These are phyloP conservation scores for Irpex rosettiformis DNA, from an alignment of 1,284 basidiomycete genomes.

Conservation along the genomic window DNA sequence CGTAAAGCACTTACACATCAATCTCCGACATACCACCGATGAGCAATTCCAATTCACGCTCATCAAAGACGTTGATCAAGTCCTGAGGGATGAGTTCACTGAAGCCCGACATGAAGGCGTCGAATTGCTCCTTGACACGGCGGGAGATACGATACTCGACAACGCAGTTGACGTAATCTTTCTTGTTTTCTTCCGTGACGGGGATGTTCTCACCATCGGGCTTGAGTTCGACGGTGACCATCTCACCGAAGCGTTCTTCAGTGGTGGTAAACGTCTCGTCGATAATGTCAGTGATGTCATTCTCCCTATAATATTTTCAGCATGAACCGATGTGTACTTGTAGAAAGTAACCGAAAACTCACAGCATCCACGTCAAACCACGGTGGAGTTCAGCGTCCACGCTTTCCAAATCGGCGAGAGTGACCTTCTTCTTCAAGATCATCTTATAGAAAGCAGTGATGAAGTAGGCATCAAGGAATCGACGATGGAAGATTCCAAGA, in stretches of 20 bases:
- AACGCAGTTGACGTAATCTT: conserved; percentile 94
- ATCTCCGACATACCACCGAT: conserved; percentile 99
- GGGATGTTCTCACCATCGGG: conserved; percentile 80
- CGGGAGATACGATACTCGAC: conserved; percentile 93
- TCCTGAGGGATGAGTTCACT: conserved; percentile 95
- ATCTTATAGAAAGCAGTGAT: conserved; percentile 99
- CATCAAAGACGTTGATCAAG: conserved; percentile 96
- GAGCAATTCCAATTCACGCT: conserved; percentile 92
- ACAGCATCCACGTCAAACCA: conserved; percentile 97
- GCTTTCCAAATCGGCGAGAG: conserved; percentile 84
- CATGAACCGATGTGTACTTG: conserved; percentile 2
- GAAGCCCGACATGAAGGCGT: conserved; percentile 94
- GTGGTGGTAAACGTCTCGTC: conserved; percentile 94
- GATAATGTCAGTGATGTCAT: conserved; percentile 92
- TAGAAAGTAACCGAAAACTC: conserved; percentile 29
- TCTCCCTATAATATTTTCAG: conserved; percentile 55
- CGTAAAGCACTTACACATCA: conserved; percentile 72
- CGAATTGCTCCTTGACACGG: conserved; percentile 94
- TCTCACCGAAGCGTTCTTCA: conserved; percentile 97
- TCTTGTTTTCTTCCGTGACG: conserved; percentile 98
- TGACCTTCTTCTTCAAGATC: conserved; percentile 88
- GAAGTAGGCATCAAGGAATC: conserved; percentile 99
- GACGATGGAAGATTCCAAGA: conserved; percentile 96
- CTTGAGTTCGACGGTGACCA: conserved; percentile 92
- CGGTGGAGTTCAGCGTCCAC: conserved; percentile 90